Conservation (phyloP, 139 green algal genomes). For the Chlorella sorokiniana region DNA sequence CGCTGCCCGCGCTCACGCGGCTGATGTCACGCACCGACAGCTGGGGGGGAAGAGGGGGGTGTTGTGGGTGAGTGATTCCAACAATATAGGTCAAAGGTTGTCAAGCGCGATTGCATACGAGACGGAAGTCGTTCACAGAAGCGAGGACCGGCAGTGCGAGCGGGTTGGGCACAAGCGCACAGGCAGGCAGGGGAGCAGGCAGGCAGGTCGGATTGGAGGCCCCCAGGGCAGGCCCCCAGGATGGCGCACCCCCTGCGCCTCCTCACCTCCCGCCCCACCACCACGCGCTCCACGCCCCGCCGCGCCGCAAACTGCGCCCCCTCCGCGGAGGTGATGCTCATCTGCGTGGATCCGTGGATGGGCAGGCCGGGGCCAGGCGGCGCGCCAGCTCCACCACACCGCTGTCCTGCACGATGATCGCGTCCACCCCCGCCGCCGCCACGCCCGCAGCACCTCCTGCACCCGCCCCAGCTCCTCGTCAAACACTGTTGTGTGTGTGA, state of each 20-base stretch:
- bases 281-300: slow-evolving; percentile 72
- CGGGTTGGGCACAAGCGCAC: no score
- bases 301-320: slow-evolving; percentile 60
- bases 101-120: no score
- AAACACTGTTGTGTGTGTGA: slow-evolving; percentile 53
- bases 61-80: no score
- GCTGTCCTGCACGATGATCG: slow-evolving; percentile 87
- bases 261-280: slow-evolving; percentile 86
- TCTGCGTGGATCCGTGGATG: slow-evolving; percentile 81
- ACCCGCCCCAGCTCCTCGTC: slow-evolving; percentile 74
- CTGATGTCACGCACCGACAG: slow-evolving; percentile 73
- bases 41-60: no score
- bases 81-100: no score
- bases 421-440: slow-evolving; percentile 75
- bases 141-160: no score
- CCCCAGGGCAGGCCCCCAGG: no score
- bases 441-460: slow-evolving; percentile 56
- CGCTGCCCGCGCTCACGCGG: neutral
- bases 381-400: slow-evolving; percentile 70
- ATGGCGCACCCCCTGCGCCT: no score
- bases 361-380: slow-evolving; percentile 64
- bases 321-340: slow-evolving; percentile 66
- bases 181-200: no score
- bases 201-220: no score
- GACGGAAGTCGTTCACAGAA: no score